phyloP scores from a whole-genome alignment of 129 eudicot genomes.

The Solidago caesia region DNA sequence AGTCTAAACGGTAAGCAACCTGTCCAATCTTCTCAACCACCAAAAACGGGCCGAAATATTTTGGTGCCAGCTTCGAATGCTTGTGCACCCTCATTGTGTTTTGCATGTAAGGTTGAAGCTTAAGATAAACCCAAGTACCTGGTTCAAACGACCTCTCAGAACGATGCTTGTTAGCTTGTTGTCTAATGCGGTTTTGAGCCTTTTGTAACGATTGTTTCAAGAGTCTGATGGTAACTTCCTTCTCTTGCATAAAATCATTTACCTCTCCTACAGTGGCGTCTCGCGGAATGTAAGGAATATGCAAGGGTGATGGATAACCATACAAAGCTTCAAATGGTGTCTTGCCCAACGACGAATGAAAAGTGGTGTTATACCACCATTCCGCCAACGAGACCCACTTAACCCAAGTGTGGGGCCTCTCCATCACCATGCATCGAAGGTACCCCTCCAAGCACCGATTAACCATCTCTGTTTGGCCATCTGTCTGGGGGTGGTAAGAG shows the following conservation, averaged over 20 bases:
- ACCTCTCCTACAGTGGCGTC: not conserved
- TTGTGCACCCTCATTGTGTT: not conserved
- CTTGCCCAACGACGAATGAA: not conserved
- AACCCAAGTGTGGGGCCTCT: not conserved
- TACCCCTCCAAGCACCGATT: too few relatives aligned
- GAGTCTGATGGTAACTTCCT: not conserved
- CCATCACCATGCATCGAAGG: too few relatives aligned
- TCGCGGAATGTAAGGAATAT: not conserved
- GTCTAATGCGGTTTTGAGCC: conserved; percentile 16
- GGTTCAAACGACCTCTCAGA: not conserved
- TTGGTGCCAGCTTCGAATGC: not conserved
- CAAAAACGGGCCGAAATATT: not conserved
- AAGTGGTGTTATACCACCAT: too few relatives aligned
- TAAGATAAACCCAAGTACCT: conserved; percentile 10
- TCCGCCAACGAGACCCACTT: too few relatives aligned
- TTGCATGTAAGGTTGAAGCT: conserved; percentile 15
- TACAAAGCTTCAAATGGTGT: not conserved
- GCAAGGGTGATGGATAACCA: not conserved
- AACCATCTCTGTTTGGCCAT: too few relatives aligned
- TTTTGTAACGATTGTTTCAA: not conserved
- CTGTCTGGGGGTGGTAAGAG: not conserved
- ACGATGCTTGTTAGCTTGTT: conserved; percentile 14
- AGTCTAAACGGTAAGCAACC: too few relatives aligned
- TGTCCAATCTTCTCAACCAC: too few relatives aligned
- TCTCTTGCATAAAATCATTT: not conserved